Evolutionary conservation across 768 basidiomycete genomes (phyloP).

Genomic region (Tricholoma saponaceum): DNA sequence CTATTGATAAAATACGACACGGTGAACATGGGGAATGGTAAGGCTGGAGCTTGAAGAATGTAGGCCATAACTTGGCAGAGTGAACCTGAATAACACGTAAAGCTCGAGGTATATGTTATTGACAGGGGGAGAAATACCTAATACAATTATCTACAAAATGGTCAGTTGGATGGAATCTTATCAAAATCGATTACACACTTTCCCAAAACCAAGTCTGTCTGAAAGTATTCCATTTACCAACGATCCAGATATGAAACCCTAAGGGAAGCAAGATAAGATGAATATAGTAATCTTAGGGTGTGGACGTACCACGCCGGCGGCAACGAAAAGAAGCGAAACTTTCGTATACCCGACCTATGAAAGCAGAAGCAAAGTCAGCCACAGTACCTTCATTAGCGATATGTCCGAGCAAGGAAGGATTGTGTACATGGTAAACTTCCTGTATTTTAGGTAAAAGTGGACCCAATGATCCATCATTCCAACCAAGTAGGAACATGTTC

Average conservation of each 20-base stretch:
- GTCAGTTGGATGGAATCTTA: no score
- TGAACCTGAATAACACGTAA: no score
- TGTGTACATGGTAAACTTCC: conserved; percentile 45
- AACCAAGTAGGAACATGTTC: conserved; percentile 60
- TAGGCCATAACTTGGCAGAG: conserved; percentile 42
- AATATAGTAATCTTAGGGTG: no score
- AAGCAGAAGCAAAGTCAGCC: background rate
- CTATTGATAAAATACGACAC: conserved; percentile 26
- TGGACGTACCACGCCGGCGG: conserved; percentile 35
- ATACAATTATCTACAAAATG: conserved; percentile 17
- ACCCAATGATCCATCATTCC: conserved; percentile 76
- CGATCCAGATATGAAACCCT: conserved; percentile 28
- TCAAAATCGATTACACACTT: conserved; percentile 12
- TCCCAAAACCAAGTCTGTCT: conserved; percentile 25
- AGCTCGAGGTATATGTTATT: no score
- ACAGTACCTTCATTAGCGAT: no score
- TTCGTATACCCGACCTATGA: conserved; percentile 43
- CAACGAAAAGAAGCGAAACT: conserved; percentile 56
- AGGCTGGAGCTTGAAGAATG: conserved; percentile 39
- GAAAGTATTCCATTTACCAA: conserved; percentile 24
- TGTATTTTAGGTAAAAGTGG: conserved; percentile 77
- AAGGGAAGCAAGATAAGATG: no score
- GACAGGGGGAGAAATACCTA: conserved; percentile 16
- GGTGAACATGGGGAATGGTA: conserved; percentile 49
- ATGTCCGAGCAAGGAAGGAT: no score